Evolutionary conservation across 306 rosid species (phyloP).

Genomic region (Lupinus albus): DNA sequence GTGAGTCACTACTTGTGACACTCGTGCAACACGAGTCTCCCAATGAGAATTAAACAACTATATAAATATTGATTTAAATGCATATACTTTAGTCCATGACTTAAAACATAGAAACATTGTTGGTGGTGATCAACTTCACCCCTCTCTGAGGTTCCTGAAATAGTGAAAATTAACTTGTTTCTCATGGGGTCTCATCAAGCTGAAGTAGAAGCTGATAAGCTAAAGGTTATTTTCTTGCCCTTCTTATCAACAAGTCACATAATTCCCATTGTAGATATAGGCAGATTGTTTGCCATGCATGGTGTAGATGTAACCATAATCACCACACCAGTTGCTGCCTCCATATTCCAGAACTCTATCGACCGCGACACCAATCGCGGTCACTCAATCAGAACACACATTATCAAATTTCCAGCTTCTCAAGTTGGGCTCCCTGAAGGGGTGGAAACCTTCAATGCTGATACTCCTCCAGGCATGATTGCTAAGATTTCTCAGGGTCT

Average conservation of each 20-base stretch:
- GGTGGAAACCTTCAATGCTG: constrained; percentile 17
- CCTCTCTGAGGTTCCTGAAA: too few species aligned
- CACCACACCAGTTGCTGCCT: constrained; percentile 43
- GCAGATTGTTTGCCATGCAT: constrained; percentile 46
- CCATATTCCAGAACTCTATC: constrained; percentile 46
- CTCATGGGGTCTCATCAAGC: constrained; percentile 31
- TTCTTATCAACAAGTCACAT: constrained; percentile 49
- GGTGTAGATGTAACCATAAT: constrained; percentile 39
- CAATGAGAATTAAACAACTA: too few species aligned
- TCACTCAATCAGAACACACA: constrained; percentile 39
- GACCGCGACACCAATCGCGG: constrained; percentile 41
- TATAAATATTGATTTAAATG: too few species aligned
- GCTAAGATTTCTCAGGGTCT: background rate
- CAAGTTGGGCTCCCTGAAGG: constrained; percentile 34
- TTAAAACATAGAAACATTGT: too few species aligned
- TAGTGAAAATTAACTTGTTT: background rate
- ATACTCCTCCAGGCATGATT: background rate
- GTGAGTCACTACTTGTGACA: too few species aligned
- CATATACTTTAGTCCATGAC: too few species aligned
- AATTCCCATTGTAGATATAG: constrained; percentile 50
- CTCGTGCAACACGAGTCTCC: too few species aligned
- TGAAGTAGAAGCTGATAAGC: background rate
- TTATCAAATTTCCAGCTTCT: constrained; percentile 36
- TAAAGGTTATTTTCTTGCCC: constrained; percentile 47
- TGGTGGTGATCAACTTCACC: too few species aligned